Conservation (phyloP, 2,329 filamentous ascomycete genomes). For the Simplicillium aogashimaense region DNA sequence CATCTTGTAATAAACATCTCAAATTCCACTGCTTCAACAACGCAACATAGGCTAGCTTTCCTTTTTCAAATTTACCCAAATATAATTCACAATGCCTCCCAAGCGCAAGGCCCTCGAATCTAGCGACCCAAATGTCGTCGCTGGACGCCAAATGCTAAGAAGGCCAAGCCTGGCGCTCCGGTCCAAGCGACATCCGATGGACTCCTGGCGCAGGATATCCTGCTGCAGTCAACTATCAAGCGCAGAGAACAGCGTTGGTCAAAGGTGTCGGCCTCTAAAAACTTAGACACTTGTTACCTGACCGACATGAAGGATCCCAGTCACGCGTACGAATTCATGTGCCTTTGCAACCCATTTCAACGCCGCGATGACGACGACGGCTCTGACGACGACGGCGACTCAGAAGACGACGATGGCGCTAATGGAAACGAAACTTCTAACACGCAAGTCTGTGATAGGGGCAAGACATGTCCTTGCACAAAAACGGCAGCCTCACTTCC, state of each 20-base stretch:
- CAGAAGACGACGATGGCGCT: conserved; percentile 8
- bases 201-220: too few relatives aligned
- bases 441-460: conserved; percentile 10
- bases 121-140: background rate
- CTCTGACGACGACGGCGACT: conserved; percentile 3
- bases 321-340: conserved; percentile 17
- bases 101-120: conserved; percentile 3
- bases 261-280: conserved; percentile 21
- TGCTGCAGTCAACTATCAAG: too few relatives aligned
- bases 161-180: too few relatives aligned
- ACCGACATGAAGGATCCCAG: conserved; percentile 13
- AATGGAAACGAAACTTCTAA: conserved; percentile 6
- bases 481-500: conserved; percentile 18
- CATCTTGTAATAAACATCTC: too few relatives aligned
- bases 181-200: too few relatives aligned
- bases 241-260: conserved; percentile 18
- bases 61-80: background rate
- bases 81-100: conserved; percentile 1
- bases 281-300: conserved; percentile 19
- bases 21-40: too few relatives aligned
- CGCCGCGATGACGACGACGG: background rate
- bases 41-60: too few relatives aligned
- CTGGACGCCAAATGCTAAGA: background rate
- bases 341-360: conserved; percentile 14
- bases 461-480: conserved; percentile 20